phyloP scores from a whole-genome alignment of 129 eudicot genomes.

The Helianthus annuus region DNA sequence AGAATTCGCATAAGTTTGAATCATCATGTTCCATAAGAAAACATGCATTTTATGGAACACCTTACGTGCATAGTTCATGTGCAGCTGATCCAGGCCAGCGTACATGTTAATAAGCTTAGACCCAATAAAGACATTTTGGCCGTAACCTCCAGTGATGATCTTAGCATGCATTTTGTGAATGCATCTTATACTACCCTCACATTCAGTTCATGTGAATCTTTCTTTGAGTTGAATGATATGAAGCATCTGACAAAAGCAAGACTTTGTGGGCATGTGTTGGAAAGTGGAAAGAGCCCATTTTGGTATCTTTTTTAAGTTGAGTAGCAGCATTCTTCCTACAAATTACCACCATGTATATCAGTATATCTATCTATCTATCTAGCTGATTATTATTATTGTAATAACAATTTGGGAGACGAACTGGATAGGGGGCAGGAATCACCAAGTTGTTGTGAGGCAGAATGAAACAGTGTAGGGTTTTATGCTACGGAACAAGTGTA shows the following conservation, averaged over 20 bases:
- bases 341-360: too few species aligned
- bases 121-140: conserved; percentile 39
- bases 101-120: conserved; percentile 42
- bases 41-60: conserved; percentile 54
- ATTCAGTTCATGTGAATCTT: conserved; percentile 38
- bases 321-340: conserved; percentile 5
- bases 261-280: conserved; percentile 3
- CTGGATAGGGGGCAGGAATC: too few species aligned
- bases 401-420: too few species aligned
- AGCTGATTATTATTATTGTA: too few species aligned
- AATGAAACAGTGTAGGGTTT: too few species aligned
- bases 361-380: too few species aligned
- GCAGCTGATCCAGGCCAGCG: conserved; percentile 13
- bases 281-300: not conserved
- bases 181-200: conserved; percentile 14
- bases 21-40: conserved; percentile 46
- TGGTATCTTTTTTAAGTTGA: not conserved
- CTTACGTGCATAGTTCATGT: conserved; percentile 41
- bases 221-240: conserved; percentile 18
- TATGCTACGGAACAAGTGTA: too few species aligned
- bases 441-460: too few species aligned
- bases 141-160: conserved; percentile 46
- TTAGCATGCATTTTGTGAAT: conserved; percentile 46
- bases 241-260: conserved; percentile 26
- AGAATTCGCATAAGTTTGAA: conserved; percentile 38